Percentiles rank a stretch among this genome's conserved stretches.
Conservation (phyloP, 129 eudicot genomes). For the Helianthus annuus region DNA sequence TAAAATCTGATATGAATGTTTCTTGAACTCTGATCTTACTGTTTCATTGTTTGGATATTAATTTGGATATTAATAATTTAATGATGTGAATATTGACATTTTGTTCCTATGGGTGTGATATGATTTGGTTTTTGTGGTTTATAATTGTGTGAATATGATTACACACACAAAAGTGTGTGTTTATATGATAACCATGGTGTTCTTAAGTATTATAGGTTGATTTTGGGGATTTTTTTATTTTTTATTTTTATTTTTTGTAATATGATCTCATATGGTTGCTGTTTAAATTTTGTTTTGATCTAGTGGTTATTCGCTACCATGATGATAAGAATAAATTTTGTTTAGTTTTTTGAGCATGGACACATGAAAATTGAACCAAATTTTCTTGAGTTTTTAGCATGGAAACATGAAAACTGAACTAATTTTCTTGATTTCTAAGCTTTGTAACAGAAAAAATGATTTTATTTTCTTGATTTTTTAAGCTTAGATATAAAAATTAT, state of each 20-base stretch:
- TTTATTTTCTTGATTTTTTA: too few relatives aligned
- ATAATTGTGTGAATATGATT: not conserved
- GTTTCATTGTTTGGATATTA: constrained; percentile 9
- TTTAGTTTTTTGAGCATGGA: not conserved
- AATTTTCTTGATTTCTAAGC: too few relatives aligned
- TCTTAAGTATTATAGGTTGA: not conserved
- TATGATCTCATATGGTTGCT: constrained; percentile 14
- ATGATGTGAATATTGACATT: constrained; percentile 15
- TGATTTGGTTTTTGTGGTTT: constrained; percentile 19
- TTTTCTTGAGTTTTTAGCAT: too few relatives aligned
- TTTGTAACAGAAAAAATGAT: too few relatives aligned
- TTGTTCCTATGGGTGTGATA: constrained; percentile 22
- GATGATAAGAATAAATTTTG: not conserved
- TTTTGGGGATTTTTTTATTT: not conserved
- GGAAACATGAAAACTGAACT: too few relatives aligned
- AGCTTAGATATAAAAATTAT: not conserved
- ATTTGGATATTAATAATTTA: constrained; percentile 16
- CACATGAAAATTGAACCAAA: too few relatives aligned
- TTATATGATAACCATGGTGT: not conserved
- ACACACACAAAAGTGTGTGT: not conserved
- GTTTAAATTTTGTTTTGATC: constrained; percentile 5
- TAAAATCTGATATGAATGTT: not conserved
- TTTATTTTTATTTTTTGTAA: too few relatives aligned
- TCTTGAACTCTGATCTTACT: constrained; percentile 11
- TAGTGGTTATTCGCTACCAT: not conserved